A percentile compares a stretch with the other conserved stretches of the same genome.
These are phyloP conservation scores for Nakataea oryzae DNA, from an alignment of 2,329 filamentous ascomycete species.

Conservation along the genomic window DNA sequence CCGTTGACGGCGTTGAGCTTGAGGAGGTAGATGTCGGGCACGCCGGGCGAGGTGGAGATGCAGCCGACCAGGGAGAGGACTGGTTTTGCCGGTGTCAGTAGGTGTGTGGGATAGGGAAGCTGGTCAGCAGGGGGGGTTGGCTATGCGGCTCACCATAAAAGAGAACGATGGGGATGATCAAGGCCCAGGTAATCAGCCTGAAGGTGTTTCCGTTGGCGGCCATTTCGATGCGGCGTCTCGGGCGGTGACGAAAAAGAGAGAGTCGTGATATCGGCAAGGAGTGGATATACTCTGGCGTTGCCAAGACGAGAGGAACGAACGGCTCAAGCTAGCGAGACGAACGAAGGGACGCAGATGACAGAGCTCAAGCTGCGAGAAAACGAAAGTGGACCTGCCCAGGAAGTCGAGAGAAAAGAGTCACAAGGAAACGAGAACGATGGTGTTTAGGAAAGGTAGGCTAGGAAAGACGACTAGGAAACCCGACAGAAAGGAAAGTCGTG, in stretches of 20 bases:
- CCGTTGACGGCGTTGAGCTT: conserved; percentile 9
- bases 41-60: conserved; percentile 11
- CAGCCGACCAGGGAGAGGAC: conserved; percentile 12
- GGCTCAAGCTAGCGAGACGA: not conserved
- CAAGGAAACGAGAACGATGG: not conserved
- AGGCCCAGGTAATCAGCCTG: not conserved
- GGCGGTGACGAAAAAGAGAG: not conserved
- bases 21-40: conserved; percentile 11
- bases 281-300: not conserved
- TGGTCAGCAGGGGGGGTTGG: not conserved
- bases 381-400: conserved; percentile 1
- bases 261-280: not conserved
- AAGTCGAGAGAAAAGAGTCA: not conserved
- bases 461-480: not conserved
- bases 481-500: not conserved
- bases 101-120: not conserved
- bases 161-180: conserved; percentile 3
- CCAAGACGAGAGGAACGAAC: not conserved
- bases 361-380: not conserved
- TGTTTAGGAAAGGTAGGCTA: not conserved
- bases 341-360: not conserved
- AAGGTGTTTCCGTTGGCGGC: not conserved
- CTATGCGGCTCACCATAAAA: not conserved
- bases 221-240: not conserved
- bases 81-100: not conserved